Base-by-base conservation (phyloP, 2,329 filamentous ascomycete genomes). In the Tolypocladium cylindrosporum region DNA sequence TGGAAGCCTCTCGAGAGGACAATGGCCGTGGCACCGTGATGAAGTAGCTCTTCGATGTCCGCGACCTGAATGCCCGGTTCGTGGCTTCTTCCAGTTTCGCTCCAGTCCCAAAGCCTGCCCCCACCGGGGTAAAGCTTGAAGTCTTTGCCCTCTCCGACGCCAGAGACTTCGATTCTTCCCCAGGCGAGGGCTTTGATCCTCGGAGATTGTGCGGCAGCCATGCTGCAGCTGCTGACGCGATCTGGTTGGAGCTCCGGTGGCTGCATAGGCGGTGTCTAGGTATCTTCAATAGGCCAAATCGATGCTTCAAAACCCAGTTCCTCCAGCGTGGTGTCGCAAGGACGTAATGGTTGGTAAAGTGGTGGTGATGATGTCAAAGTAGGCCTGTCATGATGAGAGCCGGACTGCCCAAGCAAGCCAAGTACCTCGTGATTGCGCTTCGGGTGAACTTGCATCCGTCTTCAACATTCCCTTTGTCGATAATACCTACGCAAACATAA, bases 71-170 rank as follows among this genome's bases (percentile, higher is more conserved):
- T 51, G 4, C 48, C 48, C 21, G 48, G 48, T 21, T 19, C 7
- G 48, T 51, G 48, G 9, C 48, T 14, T 24, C 40, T 60, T 16
- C 57, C 57, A 16, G 59, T 60, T 45, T 60, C 59, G 21, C 54
- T 24, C 59, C 59, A 60, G 41, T 60, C 57, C 59, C 59, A 60
- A 21, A 45, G 36, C 19, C 59, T 51, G 19, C 59, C 59, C 31
- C 59, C 59, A 21, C 57, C 55, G 13, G 59, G 57, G 14, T 58
- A 60, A 14, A 60, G 59, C 59, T 58, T 60, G 43, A 58, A 60
- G 24, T 60, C 59, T 24, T 60, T 58, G 19, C 55, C 55, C 50
- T 36, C 24, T 1, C 48, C 55, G 19, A 59, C n/a, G n/a, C 39
- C 59, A 6, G 45, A 14, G 14, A 57, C 41, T 3, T 57, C 55